phyloP scores from a whole-genome alignment of 1,284 basidiomycete genomes.

The Moesziomyces globuligerus region DNA sequence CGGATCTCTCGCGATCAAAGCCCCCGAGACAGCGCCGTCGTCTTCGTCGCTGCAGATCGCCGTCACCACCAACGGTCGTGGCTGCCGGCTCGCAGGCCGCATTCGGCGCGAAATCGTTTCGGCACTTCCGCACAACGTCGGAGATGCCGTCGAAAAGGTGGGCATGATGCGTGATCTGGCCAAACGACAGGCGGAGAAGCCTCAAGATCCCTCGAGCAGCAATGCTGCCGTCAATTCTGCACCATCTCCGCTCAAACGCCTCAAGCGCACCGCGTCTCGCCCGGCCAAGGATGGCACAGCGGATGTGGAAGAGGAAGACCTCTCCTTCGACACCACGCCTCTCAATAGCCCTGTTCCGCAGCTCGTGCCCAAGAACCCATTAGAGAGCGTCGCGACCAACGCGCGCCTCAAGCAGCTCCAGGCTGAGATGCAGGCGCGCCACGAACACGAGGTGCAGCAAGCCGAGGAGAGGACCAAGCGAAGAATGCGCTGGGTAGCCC shows the following conservation, averaged over 20 bases:
- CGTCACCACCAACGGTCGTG: constrained; percentile 89
- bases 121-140: constrained; percentile 78
- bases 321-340: constrained; percentile 55
- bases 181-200: constrained; percentile 67
- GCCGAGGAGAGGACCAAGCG: constrained; percentile 50
- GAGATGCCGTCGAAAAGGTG: constrained; percentile 80
- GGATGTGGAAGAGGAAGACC: constrained; percentile 57
- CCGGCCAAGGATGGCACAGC: constrained; percentile 23
- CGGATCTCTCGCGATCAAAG: background rate
- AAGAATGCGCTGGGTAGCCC: constrained; percentile 69
- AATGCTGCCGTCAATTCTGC: background rate
- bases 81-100: constrained; percentile 84
- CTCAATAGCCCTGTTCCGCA: constrained; percentile 84
- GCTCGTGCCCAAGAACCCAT: constrained; percentile 54
- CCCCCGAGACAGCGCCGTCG: background rate
- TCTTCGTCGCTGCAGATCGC: constrained; percentile 83
- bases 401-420: constrained; percentile 11
- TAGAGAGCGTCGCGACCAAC: constrained; percentile 14
- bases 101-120: constrained; percentile 84
- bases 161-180: constrained; percentile 78
- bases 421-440: constrained; percentile 15
- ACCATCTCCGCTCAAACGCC: constrained; percentile 17
- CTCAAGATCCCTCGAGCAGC: background rate
- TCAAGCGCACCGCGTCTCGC: constrained; percentile 5
- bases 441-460: constrained; percentile 28